Evolutionary conservation across 1,284 basidiomycete genomes (phyloP).

Genomic region (Pyrrhoderma lamaoense): DNA sequence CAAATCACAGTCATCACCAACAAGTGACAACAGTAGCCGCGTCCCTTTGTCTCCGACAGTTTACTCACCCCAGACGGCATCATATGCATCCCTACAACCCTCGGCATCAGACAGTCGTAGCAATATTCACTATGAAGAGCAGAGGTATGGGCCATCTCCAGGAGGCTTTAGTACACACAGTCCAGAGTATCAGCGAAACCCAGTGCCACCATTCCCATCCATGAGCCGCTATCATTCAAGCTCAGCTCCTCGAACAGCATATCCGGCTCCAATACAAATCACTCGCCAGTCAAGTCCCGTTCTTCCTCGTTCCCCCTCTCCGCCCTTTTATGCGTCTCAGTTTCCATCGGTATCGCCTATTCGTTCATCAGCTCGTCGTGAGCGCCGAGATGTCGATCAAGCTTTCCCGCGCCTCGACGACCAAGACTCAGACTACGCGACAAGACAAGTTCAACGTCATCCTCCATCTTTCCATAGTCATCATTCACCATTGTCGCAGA

Average conservation of each 20-base stretch:
- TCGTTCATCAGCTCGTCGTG: slow-evolving; percentile 7
- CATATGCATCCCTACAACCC: neutral
- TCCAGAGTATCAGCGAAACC: neutral
- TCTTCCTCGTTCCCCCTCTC: slow-evolving; percentile 12
- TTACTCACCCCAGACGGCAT: neutral
- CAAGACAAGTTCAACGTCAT: slow-evolving; percentile 6
- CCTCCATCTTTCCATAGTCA: slow-evolving; percentile 12
- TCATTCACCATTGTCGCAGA: slow-evolving; percentile 8
- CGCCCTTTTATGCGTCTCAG: neutral
- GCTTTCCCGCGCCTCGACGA: slow-evolving; percentile 14
- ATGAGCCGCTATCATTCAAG: neutral
- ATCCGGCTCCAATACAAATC: slow-evolving; percentile 8
- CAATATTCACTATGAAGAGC: too few relatives aligned
- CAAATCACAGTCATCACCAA: slow-evolving; percentile 5
- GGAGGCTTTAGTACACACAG: slow-evolving; percentile 4
- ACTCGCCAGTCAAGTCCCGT: slow-evolving; percentile 3
- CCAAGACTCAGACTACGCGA: neutral
- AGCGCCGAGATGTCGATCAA: slow-evolving; percentile 6
- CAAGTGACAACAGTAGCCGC: too few relatives aligned
- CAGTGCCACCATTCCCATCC: neutral
- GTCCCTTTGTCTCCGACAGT: too few relatives aligned
- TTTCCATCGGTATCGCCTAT: slow-evolving; percentile 13
- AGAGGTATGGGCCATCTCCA: neutral
- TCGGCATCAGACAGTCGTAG: neutral
- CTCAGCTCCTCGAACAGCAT: slow-evolving; percentile 4